Base-by-base conservation (phyloP, 306 rosid genomes). In the Coriaria nepalensis region DNA sequence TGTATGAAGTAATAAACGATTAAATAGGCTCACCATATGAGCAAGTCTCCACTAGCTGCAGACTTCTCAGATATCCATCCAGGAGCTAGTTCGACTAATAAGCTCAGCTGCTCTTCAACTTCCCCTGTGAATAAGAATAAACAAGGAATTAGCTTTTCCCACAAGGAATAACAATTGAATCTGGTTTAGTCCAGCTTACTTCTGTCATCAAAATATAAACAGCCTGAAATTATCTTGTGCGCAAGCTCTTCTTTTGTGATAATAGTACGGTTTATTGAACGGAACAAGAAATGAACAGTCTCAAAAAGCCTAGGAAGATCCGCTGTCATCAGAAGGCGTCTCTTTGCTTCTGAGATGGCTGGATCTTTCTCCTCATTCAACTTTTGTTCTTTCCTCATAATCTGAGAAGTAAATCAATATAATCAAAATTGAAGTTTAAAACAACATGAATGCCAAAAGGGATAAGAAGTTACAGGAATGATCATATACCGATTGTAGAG, bases 1-100 rank as follows among this genome's bases (percentile, higher is more conserved):
- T 6, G 6, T 36, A 35, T 35, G 10, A 11, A 11, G 33, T 6
- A 12, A 6, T 13, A 13, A 10, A 9, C 40, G 20, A 32, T 33
- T 33, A 52, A 10, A 4, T 63, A 54, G 34, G 57, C 94, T 77
- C 40, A 81, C 97, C 81, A 43, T 20, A 77, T 5, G 8, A 82
- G 69, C 14, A 56, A 48, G 66, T 79, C 93, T 10, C 86, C 93
- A 50, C 82, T 77, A 6, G 69, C 66, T 60, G 70, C 50, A 44
- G 38, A 12, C 66, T 77, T 79, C 59, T 79, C 83, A 33, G 79
- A 90, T 65, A 85, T 90, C 95, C 96, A 90, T 9, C 79, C 93
- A 0, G 96, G 98, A 44, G 49, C 81, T 51, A 90, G 52, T 69
- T 90, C 94, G 7, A 65, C 48, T 68, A 82, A 48, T 70, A 85